Conservation (phyloP, 208 protist genomes). For the Crithidia mellificae region DNA sequence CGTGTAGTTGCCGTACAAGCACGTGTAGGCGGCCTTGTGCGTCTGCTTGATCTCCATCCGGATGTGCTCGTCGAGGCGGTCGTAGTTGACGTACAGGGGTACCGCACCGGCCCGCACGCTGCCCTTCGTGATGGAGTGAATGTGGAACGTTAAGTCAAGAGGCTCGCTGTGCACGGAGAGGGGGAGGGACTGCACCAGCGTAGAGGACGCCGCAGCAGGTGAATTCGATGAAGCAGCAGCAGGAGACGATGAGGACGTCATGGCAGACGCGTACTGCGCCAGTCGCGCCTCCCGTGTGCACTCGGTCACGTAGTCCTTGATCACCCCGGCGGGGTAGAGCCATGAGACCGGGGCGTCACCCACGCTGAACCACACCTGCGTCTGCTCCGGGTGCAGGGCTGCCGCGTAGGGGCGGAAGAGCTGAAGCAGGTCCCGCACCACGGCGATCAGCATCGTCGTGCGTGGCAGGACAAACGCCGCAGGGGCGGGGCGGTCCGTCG, state of each 20-base stretch:
- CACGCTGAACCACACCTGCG: constrained; percentile 68
- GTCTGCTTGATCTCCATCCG: constrained; percentile 44
- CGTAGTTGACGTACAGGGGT: constrained; percentile 43
- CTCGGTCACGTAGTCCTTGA: constrained; percentile 68
- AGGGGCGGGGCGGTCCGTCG: constrained; percentile 40
- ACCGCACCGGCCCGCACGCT: constrained; percentile 34
- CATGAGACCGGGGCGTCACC: constrained; percentile 49
- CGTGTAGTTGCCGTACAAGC: constrained; percentile 47
- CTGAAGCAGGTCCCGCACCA: constrained; percentile 51
- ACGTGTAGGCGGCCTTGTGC: constrained; percentile 58
- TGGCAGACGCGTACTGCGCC: constrained; percentile 11
- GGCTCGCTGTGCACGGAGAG: constrained; percentile 32
- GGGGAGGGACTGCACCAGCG: constrained; percentile 20
- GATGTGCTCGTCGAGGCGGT: constrained; percentile 44
- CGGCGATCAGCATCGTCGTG: constrained; percentile 62
- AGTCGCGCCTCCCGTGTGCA: constrained; percentile 17
- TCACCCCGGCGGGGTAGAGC: constrained; percentile 63
- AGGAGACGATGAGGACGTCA: not conserved
- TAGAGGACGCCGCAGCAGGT: not conserved
- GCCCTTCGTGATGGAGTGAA: constrained; percentile 39
- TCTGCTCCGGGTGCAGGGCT: constrained; percentile 36
- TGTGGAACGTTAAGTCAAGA: constrained; percentile 47
- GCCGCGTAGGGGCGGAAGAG: constrained; percentile 52
- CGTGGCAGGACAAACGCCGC: constrained; percentile 65
- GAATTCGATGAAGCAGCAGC: not conserved